Evolutionary conservation across 345 rosid genomes (phyloP).

Genomic region (Bruguiera sexangula): DNA sequence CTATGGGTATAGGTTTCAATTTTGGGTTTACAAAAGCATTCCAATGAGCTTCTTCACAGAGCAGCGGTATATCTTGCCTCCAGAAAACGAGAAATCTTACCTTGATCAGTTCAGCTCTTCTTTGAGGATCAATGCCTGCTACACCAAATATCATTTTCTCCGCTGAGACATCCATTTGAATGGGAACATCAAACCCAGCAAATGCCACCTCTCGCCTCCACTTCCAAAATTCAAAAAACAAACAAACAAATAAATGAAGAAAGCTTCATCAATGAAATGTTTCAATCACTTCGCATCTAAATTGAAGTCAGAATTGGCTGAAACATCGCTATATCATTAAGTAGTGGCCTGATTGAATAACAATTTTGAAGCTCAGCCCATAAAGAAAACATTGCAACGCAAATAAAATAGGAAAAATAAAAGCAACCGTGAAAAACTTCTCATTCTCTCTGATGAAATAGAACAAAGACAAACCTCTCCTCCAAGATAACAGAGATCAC

Average conservation of each 20-base stretch:
- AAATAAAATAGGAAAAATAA: too few relatives aligned
- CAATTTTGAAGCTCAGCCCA: too few relatives aligned
- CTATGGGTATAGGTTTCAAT: background rate
- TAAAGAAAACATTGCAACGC: too few relatives aligned
- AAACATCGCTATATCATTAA: too few relatives aligned
- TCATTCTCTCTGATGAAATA: background rate
- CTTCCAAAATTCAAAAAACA: constrained; percentile 31
- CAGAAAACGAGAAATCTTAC: constrained; percentile 26
- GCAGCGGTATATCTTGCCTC: background rate
- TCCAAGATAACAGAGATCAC: constrained; percentile 91
- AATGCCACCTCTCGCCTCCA: constrained; percentile 98
- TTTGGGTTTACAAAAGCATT: background rate
- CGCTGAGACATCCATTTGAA: constrained; percentile 87
- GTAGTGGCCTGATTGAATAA: too few relatives aligned
- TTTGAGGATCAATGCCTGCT: constrained; percentile 74
- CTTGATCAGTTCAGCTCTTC: constrained; percentile 84
- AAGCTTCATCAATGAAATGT: too few relatives aligned
- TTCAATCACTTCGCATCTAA: too few relatives aligned
- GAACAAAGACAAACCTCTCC: constrained; percentile 63
- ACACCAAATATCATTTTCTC: constrained; percentile 94
- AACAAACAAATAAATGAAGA: background rate
- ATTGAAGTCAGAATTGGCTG: too few relatives aligned
- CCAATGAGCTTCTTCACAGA: background rate
- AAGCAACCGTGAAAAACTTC: too few relatives aligned
- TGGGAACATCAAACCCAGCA: constrained; percentile 94